A percentile compares a stretch with the other conserved stretches of the same genome.
Conservation (phyloP, 1,139 yeast genomes). For the Debaryomyces nepalensis region DNA sequence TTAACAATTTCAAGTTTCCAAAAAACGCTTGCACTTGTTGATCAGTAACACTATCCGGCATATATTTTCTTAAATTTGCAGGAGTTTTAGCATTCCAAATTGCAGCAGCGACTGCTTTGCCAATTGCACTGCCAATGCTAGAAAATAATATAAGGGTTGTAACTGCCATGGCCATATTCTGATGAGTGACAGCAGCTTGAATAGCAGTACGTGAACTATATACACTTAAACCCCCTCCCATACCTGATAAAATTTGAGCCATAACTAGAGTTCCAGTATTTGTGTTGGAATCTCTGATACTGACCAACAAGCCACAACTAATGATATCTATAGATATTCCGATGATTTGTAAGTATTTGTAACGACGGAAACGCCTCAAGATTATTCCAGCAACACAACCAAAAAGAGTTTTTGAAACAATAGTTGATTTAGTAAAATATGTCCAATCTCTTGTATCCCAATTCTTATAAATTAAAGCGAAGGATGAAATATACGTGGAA, state of each 20-base stretch:
- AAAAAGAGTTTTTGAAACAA: slow-evolving; percentile 33
- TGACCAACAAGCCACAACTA: slow-evolving; percentile 23
- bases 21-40: slow-evolving; percentile 20
- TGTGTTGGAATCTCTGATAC: slow-evolving; percentile 23
- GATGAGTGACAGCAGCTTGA: slow-evolving; percentile 45
- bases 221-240: slow-evolving; percentile 37
- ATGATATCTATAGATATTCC: slow-evolving; percentile 31
- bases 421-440: slow-evolving; percentile 32
- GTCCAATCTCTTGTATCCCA: slow-evolving; percentile 31
- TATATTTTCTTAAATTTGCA: slow-evolving; percentile 22
- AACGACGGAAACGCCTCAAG: slow-evolving; percentile 30
- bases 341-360: slow-evolving; percentile 29
- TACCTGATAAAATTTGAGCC: slow-evolving; percentile 29
- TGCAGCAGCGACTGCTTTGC: slow-evolving; percentile 49
- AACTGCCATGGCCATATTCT: slow-evolving; percentile 48
- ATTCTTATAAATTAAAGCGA: slow-evolving; percentile 21
- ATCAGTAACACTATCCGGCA: slow-evolving; percentile 23
- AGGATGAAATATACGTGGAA: slow-evolving; percentile 16
- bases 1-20: slow-evolving; percentile 10
- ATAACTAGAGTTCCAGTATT: slow-evolving; percentile 23
- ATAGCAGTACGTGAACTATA: slow-evolving; percentile 30
- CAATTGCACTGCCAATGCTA: slow-evolving; percentile 48
- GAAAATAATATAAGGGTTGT: slow-evolving; percentile 44
- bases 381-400: slow-evolving; percentile 32
- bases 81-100: slow-evolving; percentile 49